Evolutionary conservation across 352 stramenopile genomes (phyloP), one percentile per base, ranked within the genome.

Genomic region (Pythium guiyangense): DNA sequence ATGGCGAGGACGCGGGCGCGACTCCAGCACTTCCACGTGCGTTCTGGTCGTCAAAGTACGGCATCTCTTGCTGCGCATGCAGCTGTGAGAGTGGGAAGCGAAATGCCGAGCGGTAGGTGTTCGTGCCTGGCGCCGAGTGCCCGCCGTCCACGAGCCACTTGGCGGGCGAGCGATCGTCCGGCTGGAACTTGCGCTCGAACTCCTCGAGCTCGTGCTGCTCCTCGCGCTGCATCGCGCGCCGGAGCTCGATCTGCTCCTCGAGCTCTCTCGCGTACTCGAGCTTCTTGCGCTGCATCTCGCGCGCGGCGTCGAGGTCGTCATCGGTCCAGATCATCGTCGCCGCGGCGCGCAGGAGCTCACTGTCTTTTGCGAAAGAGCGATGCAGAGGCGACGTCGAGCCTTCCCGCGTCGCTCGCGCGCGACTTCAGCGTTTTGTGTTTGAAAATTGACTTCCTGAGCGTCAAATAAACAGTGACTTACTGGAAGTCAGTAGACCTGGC

Each of bases 141-240:
- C 82, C 79, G 53, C 77, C 77, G 48, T 92, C 74, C 27, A 79
- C 71, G 52, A 88, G 73, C 82, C 82, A 92, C 54, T 86, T 88
- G 45, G 77, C 66, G 31, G 82, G 82, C 26, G 82, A 90, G 34
- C 58, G 64, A 42, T 83, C 74, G 54, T 69, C 69, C 10, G 59
- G 77, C 37, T 66, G 60, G 25, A 88, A 69, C 49, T 73, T 74
- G 29, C 71, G 77, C 64, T 90, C 76, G 34, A 86, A 67, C 55
- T 82, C 70, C 47, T 84, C 74, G 18, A 62, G 57, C 63, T 84
- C 73, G 51, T 70, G 64, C 56, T 86, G 65, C 59, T 87, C 68
- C 42, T 87, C 66, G 10, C 64, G 66, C 54, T 86, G 70, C 27
- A 57, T 60, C 20, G 67, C 73, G 14, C 73, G 70, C 10, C 77